phyloP scores from a whole-genome alignment of 2,329 filamentous ascomycete species.

The Dactylellina leptospora region DNA sequence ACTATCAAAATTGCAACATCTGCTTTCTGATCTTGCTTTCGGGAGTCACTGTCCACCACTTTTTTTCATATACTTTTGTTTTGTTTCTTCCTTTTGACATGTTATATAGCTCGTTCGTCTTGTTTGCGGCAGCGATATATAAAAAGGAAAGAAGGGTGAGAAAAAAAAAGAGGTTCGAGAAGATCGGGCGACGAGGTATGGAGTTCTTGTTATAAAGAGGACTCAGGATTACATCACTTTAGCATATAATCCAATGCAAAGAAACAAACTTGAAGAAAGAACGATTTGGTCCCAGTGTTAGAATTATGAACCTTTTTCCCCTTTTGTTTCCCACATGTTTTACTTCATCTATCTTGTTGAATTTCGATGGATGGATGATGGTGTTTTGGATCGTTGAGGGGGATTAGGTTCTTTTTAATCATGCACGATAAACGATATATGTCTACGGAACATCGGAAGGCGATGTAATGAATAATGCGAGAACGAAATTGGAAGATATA shows the following conservation, averaged over 20 bases:
- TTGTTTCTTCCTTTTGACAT: conserved; percentile 4
- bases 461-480: too few species aligned
- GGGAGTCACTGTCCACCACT: conserved; percentile 14
- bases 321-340: not conserved
- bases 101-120: conserved; percentile 15
- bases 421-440: too few species aligned
- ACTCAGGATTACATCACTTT: not conserved
- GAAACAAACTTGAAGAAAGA: conserved; percentile 7
- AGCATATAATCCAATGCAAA: conserved; percentile 5
- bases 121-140: conserved; percentile 13
- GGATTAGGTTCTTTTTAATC: too few species aligned
- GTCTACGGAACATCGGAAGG: too few species aligned
- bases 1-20: conserved; percentile 20
- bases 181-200: not conserved
- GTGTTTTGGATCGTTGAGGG: too few species aligned
- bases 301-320: not conserved
- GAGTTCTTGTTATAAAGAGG: not conserved
- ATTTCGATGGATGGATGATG: not conserved
- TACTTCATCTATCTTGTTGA: not conserved
- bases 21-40: too few species aligned
- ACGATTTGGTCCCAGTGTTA: conserved; percentile 13
- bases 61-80: conserved; percentile 3
- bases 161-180: not conserved
- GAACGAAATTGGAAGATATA: too few species aligned
- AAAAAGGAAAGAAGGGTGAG: not conserved